A percentile compares a stretch with the other conserved stretches of the same genome.
Conservation (phyloP, 2,329 filamentous ascomycete species). For the Ophiostoma himal-ulmi region DNA sequence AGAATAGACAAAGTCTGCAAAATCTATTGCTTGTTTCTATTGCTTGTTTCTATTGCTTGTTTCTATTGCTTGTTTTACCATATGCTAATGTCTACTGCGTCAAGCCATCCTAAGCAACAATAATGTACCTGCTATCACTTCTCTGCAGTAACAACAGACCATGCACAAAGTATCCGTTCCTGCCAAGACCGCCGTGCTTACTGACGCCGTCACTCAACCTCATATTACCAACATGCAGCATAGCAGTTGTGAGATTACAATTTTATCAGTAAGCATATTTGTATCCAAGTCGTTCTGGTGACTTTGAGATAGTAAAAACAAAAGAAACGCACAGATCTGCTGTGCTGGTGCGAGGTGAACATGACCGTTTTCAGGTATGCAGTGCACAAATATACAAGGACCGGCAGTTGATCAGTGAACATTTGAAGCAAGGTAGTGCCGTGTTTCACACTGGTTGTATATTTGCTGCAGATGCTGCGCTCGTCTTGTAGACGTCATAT, state of each 20-base stretch:
- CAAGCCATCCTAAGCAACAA: not conserved
- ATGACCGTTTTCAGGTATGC: not conserved
- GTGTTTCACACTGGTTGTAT: not conserved
- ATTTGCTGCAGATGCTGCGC: not conserved
- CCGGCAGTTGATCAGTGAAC: not conserved
- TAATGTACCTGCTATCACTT: not conserved
- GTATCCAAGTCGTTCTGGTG: not conserved
- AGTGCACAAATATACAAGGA: not conserved
- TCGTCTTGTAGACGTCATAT: not conserved
- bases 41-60: too few species aligned
- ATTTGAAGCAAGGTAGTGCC: not conserved
- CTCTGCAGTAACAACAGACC: not conserved
- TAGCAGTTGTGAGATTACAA: not conserved
- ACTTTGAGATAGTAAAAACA: not conserved
- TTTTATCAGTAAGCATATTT: not conserved
- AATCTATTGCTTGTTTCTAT: not conserved
- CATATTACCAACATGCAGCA: not conserved
- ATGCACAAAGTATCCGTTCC: not conserved
- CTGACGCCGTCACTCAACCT: not conserved
- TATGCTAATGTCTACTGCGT: not conserved
- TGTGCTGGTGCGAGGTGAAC: not conserved
- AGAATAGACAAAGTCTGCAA: not conserved
- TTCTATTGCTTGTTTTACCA: too few species aligned
- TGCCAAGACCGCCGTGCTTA: constrained; percentile 1
- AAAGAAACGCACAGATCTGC: not conserved